These are phyloP conservation scores for Malus orientalis DNA, from an alignment of 306 rosid species.

Conservation along the genomic window DNA sequence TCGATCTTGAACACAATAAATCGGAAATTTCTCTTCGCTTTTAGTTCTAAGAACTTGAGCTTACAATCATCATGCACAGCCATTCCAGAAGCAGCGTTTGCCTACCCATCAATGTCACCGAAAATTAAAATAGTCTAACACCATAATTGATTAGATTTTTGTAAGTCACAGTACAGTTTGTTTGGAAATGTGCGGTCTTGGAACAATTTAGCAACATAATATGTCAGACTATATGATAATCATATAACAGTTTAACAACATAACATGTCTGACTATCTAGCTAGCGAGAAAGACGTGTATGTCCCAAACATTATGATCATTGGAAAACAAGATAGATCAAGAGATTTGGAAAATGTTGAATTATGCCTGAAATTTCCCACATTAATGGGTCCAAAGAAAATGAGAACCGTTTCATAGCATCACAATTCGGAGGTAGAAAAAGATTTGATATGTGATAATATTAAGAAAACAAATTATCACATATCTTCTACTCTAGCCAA, in stretches of 20 bases:
- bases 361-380: background rate
- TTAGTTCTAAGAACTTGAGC: conserved; percentile 21
- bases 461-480: background rate
- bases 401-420: background rate
- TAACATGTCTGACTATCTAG: background rate
- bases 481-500: background rate
- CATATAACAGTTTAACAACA: background rate
- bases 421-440: background rate
- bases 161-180: too few relatives aligned
- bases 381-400: background rate
- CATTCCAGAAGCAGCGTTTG: conserved; percentile 20
- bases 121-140: background rate
- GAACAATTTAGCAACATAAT: background rate
- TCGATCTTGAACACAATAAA: conserved; percentile 27
- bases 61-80: conserved; percentile 26
- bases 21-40: conserved; percentile 24
- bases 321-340: background rate
- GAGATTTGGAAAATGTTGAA: background rate
- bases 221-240: background rate
- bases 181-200: background rate
- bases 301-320: background rate
- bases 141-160: background rate
- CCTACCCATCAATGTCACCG: background rate
- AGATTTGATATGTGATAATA: background rate
- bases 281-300: background rate